Base-by-base conservation (phyloP, 2,329 filamentous ascomycete genomes). In the Tolypocladium tundrense region DNA sequence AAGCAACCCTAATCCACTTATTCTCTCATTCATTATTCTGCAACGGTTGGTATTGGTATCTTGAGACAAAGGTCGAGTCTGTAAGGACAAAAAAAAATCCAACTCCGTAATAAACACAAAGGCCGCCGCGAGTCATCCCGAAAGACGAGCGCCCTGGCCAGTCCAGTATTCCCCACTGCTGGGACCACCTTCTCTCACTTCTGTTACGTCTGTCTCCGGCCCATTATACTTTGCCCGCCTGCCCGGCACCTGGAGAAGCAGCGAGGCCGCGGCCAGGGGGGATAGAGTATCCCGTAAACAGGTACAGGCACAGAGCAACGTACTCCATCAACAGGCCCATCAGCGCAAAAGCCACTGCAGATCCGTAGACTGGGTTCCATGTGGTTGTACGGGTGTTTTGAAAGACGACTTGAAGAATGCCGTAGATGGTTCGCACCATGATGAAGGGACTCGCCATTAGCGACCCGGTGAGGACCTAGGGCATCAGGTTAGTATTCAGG, bases 391-490 rank as follows among this genome's bases (percentile, higher is more conserved):
- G 5, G 33, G 33, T 27, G 19, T 57, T 39, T 53, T 61, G 39
- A 5, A 57, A 55, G 9, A 52, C 58, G 27, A 61, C 60, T 54
- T 66, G 60, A 14, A 67, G 51, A 24, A 67, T 58, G 16, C 65
- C 64, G 53, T 63, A 65, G 39, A 62, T 33, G 19, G 59, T 65
- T 33, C 65, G 60, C 19, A 65, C 54, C 42, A 61, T 59, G 56
- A 67, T 61, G 42, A 65, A 62, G 2, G 64, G 62, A n/a, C 56
- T 58, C 9, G 63, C 60, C 19, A 63, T 43, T n/a, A 67, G 61
- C 7, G 58, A 41, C 41, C 56, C 63, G 10, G 45, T 43, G 11
- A 67, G 56, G 43, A 64, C 48, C 62, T 64, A n/a, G 13, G 1
- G 2, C 10, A 10, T 1, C 39, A 19, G 21, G 14, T 55, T 21